A percentile compares a stretch with the other conserved stretches of the same genome.
These are phyloP conservation scores for Penicillium roqueforti DNA, from an alignment of 495 filamentous ascomycete species.

Conservation along the genomic window DNA sequence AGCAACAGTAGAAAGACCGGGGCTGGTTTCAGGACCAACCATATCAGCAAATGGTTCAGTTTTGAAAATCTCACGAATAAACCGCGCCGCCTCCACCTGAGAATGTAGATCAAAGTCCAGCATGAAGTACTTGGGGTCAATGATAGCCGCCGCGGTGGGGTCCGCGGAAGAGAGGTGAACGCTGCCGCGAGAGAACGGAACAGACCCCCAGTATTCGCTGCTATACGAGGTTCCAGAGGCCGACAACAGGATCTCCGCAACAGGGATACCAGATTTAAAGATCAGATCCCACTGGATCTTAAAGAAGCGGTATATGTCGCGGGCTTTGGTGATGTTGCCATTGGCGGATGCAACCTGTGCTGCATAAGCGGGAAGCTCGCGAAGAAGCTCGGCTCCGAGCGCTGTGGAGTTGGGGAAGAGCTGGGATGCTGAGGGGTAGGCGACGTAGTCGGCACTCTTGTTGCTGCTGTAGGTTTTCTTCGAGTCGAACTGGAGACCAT, in stretches of 20 bases:
- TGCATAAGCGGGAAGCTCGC: slow-evolving; percentile 18
- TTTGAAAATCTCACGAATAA: slow-evolving; percentile 25
- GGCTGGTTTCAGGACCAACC: slow-evolving; percentile 17
- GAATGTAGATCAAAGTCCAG: slow-evolving; percentile 47
- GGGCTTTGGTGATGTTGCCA: slow-evolving; percentile 16
- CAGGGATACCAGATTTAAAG: slow-evolving; percentile 37
- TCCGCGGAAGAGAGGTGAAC: slow-evolving; percentile 50
- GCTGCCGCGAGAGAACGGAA: slow-evolving; percentile 52
- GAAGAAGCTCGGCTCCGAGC: slow-evolving; percentile 14
- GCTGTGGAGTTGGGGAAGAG: slow-evolving; percentile 17
- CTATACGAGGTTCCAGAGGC: slow-evolving; percentile 21
- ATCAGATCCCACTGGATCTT: slow-evolving; percentile 24
- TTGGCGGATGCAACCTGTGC: slow-evolving; percentile 18
- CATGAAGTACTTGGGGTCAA: slow-evolving; percentile 54
- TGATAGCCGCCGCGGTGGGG: slow-evolving; percentile 30
- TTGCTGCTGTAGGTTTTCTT: slow-evolving; percentile 6
- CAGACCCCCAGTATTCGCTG: slow-evolving; percentile 41
- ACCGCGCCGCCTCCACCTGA: slow-evolving; percentile 26
- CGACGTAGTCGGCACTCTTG: slow-evolving; percentile 15
- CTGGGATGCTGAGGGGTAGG: slow-evolving; percentile 18
- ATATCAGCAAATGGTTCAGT: slow-evolving; percentile 19
- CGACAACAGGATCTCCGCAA: slow-evolving; percentile 36
- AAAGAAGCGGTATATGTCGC: slow-evolving; percentile 19
- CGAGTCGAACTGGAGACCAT: slow-evolving; percentile 15
- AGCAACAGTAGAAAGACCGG: slow-evolving; percentile 17